Conservation (phyloP, 2,329 filamentous ascomycete genomes). For the Cadophora malorum region DNA sequence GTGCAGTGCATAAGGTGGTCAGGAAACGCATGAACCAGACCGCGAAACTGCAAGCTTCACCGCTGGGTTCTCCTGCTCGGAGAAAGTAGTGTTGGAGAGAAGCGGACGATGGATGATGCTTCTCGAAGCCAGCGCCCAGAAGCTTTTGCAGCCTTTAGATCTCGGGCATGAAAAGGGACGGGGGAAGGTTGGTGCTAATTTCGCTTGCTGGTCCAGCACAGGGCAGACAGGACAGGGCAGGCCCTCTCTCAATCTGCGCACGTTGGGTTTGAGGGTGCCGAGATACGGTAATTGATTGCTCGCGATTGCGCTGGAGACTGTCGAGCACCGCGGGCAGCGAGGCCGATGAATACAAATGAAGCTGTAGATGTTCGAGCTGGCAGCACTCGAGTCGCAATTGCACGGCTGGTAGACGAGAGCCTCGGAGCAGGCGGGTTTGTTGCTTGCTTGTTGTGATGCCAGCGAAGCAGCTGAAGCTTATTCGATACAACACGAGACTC, state of each 20-base stretch:
- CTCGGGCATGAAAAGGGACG: slow-evolving; percentile 36
- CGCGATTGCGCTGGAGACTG: background rate
- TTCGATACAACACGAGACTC: slow-evolving; percentile 34
- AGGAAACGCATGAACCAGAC: slow-evolving; percentile 36
- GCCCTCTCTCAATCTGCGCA: background rate
- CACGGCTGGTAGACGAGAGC: slow-evolving; percentile 14
- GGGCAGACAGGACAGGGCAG: slow-evolving; percentile 6
- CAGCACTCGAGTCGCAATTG: slow-evolving; percentile 23
- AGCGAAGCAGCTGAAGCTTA: slow-evolving; percentile 36
- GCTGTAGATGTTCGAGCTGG: slow-evolving; percentile 26
- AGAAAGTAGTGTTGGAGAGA: background rate
- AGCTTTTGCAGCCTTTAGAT: slow-evolving; percentile 1
- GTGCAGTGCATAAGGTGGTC: slow-evolving; percentile 36
- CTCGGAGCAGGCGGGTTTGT: slow-evolving; percentile 21
- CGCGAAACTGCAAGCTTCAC: slow-evolving; percentile 33
- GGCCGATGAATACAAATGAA: slow-evolving; percentile 11
- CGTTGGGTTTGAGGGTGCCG: slow-evolving; percentile 1
- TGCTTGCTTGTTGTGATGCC: slow-evolving; percentile 38
- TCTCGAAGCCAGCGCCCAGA: slow-evolving; percentile 23
- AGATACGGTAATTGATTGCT: background rate
- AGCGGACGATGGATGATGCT: slow-evolving; percentile 17
- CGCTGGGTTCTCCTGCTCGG: slow-evolving; percentile 29
- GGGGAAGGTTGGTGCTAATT: slow-evolving; percentile 35
- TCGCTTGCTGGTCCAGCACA: slow-evolving; percentile 33
- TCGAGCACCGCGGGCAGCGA: slow-evolving; percentile 11